Percentiles rank a stretch among this genome's conserved stretches.
These are phyloP conservation scores for Cercospora brassicicola DNA, from an alignment of 2,329 filamentous ascomycete species.

Conservation along the genomic window DNA sequence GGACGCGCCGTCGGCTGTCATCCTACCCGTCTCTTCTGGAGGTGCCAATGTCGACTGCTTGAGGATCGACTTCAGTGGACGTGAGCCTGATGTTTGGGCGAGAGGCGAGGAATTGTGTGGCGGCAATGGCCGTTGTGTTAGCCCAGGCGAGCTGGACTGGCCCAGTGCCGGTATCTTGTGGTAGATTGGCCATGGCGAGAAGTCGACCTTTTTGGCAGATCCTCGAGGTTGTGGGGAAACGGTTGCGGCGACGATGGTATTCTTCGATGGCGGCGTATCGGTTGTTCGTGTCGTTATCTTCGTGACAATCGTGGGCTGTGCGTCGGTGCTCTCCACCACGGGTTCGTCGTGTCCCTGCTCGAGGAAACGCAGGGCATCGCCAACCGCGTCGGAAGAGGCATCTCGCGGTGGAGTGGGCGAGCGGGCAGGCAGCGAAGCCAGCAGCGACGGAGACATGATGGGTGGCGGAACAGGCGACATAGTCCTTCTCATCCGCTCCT, in stretches of 20 bases:
- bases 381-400: constrained; percentile 41
- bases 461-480: constrained; percentile 25
- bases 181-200: constrained; percentile 60
- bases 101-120: constrained; percentile 35
- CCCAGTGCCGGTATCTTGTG: constrained; percentile 35
- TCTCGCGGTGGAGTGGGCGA: constrained; percentile 59
- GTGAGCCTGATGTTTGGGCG: constrained; percentile 45
- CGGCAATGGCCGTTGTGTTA: constrained; percentile 35
- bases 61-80: constrained; percentile 72
- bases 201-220: constrained; percentile 60
- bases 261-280: constrained; percentile 23
- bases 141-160: constrained; percentile 42
- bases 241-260: constrained; percentile 25
- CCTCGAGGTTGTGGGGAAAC: constrained; percentile 40
- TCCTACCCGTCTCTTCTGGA: constrained; percentile 41
- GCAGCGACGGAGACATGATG: constrained; percentile 32
- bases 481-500: constrained; percentile 12
- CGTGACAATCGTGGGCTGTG: background rate
- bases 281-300: background rate
- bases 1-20: constrained; percentile 42
- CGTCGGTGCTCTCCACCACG: background rate
- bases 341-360: constrained; percentile 38
- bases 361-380: constrained; percentile 41
- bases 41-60: constrained; percentile 60
- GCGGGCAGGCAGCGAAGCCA: constrained; percentile 52